phyloP scores from a whole-genome alignment of 2,329 filamentous ascomycete genomes.

The Lachnellula hyalina region DNA sequence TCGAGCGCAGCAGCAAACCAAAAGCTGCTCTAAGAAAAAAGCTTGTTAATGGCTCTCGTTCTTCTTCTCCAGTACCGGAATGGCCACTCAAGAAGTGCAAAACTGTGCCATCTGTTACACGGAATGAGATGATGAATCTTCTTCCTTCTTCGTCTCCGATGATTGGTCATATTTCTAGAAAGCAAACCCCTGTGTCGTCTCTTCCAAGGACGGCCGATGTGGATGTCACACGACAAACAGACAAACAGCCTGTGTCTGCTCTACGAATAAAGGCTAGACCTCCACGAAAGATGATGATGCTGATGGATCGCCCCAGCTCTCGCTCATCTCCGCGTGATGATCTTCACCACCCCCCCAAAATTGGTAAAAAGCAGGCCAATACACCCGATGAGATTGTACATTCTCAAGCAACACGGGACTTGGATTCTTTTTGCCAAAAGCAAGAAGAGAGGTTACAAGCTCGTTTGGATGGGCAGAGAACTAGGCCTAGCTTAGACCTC shows the following conservation, averaged over 20 bases:
- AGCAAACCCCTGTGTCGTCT: not conserved
- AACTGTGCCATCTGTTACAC: not conserved
- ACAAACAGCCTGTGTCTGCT: conserved; percentile 14
- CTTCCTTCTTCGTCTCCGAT: not conserved
- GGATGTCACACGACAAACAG: not conserved
- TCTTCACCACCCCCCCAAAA: not conserved
- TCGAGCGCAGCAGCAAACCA: not conserved
- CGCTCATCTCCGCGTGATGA: conserved; percentile 2
- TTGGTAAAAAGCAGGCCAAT: not conserved
- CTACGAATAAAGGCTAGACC: conserved; percentile 28
- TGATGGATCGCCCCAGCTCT: conserved; percentile 20
- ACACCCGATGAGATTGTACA: conserved; percentile 3
- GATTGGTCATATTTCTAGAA: not conserved
- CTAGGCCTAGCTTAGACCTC: not conserved
- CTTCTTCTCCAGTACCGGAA: not conserved
- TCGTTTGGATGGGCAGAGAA: conserved; percentile 10
- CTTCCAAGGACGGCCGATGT: not conserved
- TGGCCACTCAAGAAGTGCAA: not conserved
- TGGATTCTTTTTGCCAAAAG: conserved; percentile 15
- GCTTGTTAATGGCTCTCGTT: not conserved
- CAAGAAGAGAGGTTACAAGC: conserved; percentile 17
- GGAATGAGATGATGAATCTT: not conserved
- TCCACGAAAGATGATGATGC: conserved; percentile 29
- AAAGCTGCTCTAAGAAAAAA: not conserved
- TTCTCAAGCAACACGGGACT: conserved; percentile 17